These are phyloP conservation scores for Dendrobium officinale DNA, from an alignment of 106 monocot genomes.

Conservation along the genomic window DNA sequence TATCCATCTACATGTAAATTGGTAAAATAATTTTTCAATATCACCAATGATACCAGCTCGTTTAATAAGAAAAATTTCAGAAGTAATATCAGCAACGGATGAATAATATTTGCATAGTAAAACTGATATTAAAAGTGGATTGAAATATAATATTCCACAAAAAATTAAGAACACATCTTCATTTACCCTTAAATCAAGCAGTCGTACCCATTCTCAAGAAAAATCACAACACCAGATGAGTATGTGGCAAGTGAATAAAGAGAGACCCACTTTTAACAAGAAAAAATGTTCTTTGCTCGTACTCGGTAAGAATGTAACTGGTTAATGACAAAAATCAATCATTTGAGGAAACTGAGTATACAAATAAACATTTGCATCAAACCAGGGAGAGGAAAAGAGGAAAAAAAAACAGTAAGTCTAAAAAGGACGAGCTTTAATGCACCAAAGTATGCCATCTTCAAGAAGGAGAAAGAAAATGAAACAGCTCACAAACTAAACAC, in stretches of 20 bases:
- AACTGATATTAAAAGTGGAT: neutral
- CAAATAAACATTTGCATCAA: neutral
- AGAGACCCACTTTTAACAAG: neutral
- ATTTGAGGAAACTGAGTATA: too few species aligned
- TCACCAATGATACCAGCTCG: neutral
- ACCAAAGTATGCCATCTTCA: too few species aligned
- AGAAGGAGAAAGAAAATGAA: too few species aligned
- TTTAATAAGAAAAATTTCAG: neutral
- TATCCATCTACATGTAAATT: conserved; percentile 46
- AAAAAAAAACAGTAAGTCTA: neutral
- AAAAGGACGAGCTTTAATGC: neutral
- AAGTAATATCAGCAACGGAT: neutral
- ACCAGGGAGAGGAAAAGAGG: neutral
- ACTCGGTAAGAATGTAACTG: too few species aligned
- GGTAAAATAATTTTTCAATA: neutral
- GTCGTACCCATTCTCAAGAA: too few species aligned
- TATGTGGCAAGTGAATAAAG: neutral
- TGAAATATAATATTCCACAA: neutral
- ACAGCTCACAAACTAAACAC: too few species aligned
- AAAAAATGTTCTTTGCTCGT: neutral
- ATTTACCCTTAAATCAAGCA: neutral
- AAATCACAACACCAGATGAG: too few species aligned
- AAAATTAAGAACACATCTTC: neutral
- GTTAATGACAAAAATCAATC: too few species aligned
- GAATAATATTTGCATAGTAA: neutral